Percentiles rank a stretch among this genome's conserved stretches.
These are phyloP conservation scores for Pyricularia pennisetigena DNA, from an alignment of 2,329 filamentous ascomycete species.

Conservation along the genomic window DNA sequence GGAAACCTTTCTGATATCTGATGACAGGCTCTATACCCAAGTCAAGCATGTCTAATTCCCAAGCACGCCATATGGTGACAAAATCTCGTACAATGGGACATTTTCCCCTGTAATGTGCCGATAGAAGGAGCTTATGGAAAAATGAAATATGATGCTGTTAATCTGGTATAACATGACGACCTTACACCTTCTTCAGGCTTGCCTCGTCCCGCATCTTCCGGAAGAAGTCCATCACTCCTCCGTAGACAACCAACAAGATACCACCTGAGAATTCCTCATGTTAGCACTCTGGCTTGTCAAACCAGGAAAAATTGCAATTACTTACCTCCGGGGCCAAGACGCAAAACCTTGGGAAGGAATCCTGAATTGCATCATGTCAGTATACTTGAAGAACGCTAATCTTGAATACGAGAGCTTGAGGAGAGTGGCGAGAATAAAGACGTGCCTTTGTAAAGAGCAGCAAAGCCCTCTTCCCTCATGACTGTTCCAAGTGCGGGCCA, in stretches of 20 bases:
- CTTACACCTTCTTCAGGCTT: not conserved
- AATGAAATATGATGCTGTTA: not conserved
- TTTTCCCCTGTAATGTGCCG: not conserved
- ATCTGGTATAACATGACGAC: not conserved
- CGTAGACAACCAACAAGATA: slow-evolving; percentile 77
- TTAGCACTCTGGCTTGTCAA: not conserved
- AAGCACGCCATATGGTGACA: no score
- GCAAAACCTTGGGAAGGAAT: slow-evolving; percentile 88
- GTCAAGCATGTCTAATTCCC: no score
- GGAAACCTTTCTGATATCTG: no score
- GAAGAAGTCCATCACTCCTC: slow-evolving; percentile 90
- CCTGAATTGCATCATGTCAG: slow-evolving; percentile 21
- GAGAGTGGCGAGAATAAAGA: not conserved
- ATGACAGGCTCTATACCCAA: no score
- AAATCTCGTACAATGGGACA: no score
- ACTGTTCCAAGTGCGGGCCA: slow-evolving; percentile 80
- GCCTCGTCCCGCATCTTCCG: slow-evolving; percentile 40
- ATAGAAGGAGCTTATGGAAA: not conserved
- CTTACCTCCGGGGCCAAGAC: slow-evolving; percentile 52
- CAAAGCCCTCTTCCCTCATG: slow-evolving; percentile 85
- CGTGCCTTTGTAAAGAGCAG: slow-evolving; percentile 79
- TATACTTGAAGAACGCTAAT: not conserved
- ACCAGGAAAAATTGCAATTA: slow-evolving; percentile 19
- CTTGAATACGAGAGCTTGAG: not conserved
- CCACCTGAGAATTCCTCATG: slow-evolving; percentile 34